Evolutionary conservation across 78 protist genomes (phyloP).

Genomic region (Tieghemostelium lacteum): DNA sequence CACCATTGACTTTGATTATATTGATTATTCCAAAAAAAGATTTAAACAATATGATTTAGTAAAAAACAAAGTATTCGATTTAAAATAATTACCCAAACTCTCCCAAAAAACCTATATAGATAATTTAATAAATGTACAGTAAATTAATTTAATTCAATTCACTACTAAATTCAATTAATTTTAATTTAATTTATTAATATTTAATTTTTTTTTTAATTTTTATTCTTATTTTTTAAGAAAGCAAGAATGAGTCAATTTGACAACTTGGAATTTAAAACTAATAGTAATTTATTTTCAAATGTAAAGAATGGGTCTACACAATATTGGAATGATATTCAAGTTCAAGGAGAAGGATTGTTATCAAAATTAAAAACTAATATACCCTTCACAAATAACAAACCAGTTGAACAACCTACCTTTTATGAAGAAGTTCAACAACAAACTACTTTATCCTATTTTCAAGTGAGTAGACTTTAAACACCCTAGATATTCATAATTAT

Average conservation of each 20-base stretch:
- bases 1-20: conserved; percentile 72
- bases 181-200: too few relatives aligned
- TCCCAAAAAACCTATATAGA: too few relatives aligned
- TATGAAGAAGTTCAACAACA: conserved; percentile 70
- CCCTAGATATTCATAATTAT: not conserved
- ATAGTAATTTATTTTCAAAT: not conserved
- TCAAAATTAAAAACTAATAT: conserved; percentile 21
- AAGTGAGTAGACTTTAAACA: not conserved
- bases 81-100: too few relatives aligned
- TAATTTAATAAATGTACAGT: too few relatives aligned
- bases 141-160: too few relatives aligned
- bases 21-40: conserved; percentile 60
- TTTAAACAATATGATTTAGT: conserved; percentile 65
- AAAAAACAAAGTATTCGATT: conserved; percentile 33
- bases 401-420: conserved; percentile 49
- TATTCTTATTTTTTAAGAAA: too few relatives aligned
- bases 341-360: conserved; percentile 22
- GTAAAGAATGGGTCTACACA: not conserved
- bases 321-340: conserved; percentile 60
- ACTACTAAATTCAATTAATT: too few relatives aligned
- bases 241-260: not conserved
- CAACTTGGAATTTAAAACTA: conserved; percentile 55
- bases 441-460: conserved; percentile 37
- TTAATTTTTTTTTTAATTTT: too few relatives aligned
- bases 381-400: not conserved